phyloP scores from a whole-genome alignment of 768 basidiomycete genomes.

The Phylloporus arenicola region DNA sequence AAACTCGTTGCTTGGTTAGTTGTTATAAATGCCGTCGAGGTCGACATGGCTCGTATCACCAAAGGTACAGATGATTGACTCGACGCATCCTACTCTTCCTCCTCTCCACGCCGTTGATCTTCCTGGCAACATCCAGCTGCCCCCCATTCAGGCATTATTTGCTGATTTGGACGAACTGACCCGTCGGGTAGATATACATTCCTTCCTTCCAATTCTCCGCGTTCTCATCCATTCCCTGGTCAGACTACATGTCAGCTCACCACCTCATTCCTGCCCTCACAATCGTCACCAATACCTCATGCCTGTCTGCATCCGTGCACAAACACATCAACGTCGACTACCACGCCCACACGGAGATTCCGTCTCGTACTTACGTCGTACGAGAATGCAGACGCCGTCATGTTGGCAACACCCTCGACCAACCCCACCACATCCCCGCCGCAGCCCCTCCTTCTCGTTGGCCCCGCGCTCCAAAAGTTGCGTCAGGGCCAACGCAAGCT shows the following conservation, averaged over 20 bases:
- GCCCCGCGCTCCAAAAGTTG: conserved; percentile 42
- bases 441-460: conserved; percentile 44
- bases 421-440: conserved; percentile 14
- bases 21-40: conserved; percentile 7
- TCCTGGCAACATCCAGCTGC: conserved; percentile 6
- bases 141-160: conserved; percentile 9
- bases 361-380: conserved; percentile 47
- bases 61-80: conserved; percentile 7
- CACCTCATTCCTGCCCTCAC: conserved; percentile 27
- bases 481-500: conserved; percentile 40
- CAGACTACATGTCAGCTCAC: conserved; percentile 19
- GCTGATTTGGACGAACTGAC: neutral
- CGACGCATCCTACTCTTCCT: conserved; percentile 46
- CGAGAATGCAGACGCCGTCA: conserved; percentile 48
- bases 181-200: conserved; percentile 9
- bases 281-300: neutral
- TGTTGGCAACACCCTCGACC: conserved; percentile 37
- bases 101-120: conserved; percentile 48
- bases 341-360: conserved; percentile 8
- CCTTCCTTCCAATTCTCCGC: neutral
- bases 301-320: neutral
- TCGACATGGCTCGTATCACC: neutral
- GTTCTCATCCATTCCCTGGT: neutral
- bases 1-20: neutral
- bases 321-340: neutral